Percentiles rank a stretch among this genome's conserved stretches.
These are phyloP conservation scores for Phaffomyces thermotolerans DNA, from an alignment of 805 yeast genomes.

Conservation along the genomic window DNA sequence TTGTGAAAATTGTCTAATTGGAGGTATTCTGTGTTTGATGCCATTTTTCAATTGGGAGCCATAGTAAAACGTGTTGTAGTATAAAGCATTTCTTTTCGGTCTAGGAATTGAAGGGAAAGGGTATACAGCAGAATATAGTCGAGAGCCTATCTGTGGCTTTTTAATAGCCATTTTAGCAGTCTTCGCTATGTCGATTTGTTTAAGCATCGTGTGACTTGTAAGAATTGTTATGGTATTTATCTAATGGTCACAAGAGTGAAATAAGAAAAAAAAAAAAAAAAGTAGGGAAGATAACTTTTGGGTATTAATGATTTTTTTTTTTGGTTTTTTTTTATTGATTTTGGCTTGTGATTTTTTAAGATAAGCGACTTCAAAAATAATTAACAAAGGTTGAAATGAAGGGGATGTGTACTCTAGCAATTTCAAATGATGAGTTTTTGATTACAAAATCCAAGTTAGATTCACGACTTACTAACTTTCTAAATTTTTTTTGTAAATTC, in stretches of 20 bases:
- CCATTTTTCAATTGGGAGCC: conserved; percentile 30
- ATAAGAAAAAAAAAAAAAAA: not conserved
- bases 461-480: too few relatives aligned
- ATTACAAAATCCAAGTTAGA: too few relatives aligned
- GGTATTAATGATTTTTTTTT: not conserved
- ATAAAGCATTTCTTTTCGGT: conserved; percentile 46
- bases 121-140: conserved; percentile 24
- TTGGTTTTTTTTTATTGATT: not conserved
- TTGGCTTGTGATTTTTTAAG: too few relatives aligned
- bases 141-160: conserved; percentile 9
- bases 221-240: not conserved
- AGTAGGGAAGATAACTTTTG: not conserved
- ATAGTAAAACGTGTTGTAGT: conserved; percentile 35
- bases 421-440: too few relatives aligned
- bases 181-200: not conserved
- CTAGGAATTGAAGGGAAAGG: conserved; percentile 49
- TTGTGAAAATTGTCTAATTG: conserved; percentile 21
- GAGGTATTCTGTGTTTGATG: conserved; percentile 23
- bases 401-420: too few relatives aligned
- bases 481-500: not conserved
- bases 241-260: conserved; percentile 5
- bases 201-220: conserved; percentile 6
- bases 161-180: conserved; percentile 1
- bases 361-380: too few relatives aligned
- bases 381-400: too few relatives aligned